phyloP scores from a whole-genome alignment of 2,329 filamentous ascomycete species.

The Alternaria arbusti region DNA sequence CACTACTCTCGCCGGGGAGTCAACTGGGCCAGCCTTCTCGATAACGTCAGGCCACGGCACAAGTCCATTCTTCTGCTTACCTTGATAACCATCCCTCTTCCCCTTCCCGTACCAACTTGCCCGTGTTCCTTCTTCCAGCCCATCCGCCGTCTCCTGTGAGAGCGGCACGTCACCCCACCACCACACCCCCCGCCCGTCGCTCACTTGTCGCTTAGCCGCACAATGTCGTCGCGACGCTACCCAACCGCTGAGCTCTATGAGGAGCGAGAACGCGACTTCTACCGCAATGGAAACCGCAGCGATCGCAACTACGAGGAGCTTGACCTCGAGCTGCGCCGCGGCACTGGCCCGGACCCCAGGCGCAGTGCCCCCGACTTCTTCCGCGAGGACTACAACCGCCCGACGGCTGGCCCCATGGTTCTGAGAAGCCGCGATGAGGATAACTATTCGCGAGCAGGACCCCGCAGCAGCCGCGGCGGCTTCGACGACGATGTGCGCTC shows the following conservation, averaged over 20 bases:
- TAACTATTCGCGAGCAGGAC: slow-evolving; percentile 37
- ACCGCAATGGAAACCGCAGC: slow-evolving; percentile 50
- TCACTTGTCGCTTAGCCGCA: slow-evolving; percentile 19
- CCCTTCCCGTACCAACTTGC: slow-evolving; percentile 2
- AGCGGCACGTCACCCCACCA: slow-evolving; percentile 18
- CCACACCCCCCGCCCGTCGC: slow-evolving; percentile 12
- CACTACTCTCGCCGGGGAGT: slow-evolving; percentile 21
- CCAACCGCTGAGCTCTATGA: slow-evolving; percentile 56
- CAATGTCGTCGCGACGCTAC: slow-evolving; percentile 51
- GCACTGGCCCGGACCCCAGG: slow-evolving; percentile 45
- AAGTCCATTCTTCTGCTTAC: slow-evolving; percentile 10
- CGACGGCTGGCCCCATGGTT: slow-evolving; percentile 54
- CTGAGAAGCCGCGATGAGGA: slow-evolving; percentile 52
- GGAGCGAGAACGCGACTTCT: slow-evolving; percentile 58
- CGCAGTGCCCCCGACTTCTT: slow-evolving; percentile 58
- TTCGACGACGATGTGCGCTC: slow-evolving; percentile 52
- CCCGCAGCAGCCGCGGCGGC: slow-evolving; percentile 44
- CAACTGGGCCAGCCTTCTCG: slow-evolving; percentile 27
- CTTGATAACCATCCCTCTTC: slow-evolving; percentile 8
- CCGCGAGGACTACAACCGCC: slow-evolving; percentile 57
- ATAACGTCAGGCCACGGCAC: slow-evolving; percentile 35
- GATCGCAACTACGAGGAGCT: slow-evolving; percentile 57
- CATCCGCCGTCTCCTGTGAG: slow-evolving; percentile 10
- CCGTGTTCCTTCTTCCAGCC: slow-evolving; percentile 4
- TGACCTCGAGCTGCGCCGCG: slow-evolving; percentile 55